phyloP scores from a whole-genome alignment of 148 eudicot species.

The Rhododendron simsii region DNA sequence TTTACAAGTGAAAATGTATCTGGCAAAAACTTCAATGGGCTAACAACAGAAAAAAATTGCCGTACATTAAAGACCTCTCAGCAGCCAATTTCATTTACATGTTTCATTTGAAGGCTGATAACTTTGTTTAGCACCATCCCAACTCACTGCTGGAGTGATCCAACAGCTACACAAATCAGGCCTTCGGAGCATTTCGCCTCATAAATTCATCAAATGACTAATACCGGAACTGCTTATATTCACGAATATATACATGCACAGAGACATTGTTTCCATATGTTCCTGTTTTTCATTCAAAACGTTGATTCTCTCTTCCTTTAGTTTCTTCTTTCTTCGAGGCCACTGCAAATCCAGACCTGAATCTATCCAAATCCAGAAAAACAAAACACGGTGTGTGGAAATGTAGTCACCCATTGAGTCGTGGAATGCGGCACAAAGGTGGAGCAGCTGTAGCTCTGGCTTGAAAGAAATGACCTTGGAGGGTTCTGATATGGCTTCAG shows the following conservation, averaged over 20 bases:
- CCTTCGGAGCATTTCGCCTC: background rate
- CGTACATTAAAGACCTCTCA: background rate
- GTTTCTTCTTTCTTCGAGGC: constrained; percentile 2
- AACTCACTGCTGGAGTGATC: background rate
- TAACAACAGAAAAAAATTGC: background rate
- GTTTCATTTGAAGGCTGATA: background rate
- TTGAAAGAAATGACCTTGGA: constrained; percentile 60
- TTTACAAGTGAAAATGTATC: background rate
- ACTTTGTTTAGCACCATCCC: background rate
- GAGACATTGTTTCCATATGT: background rate
- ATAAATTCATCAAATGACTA: background rate
- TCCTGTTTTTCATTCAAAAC: background rate
- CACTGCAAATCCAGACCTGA: background rate
- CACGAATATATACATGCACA: constrained; percentile 3
- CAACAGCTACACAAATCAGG: background rate
- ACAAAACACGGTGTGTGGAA: constrained; percentile 25
- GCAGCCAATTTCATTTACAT: background rate
- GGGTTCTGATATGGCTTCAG: constrained; percentile 60
- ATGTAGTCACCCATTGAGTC: constrained; percentile 49
- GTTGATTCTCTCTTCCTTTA: background rate
- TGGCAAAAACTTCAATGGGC: background rate
- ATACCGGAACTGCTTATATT: background rate
- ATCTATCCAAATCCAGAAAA: background rate
- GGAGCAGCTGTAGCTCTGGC: constrained; percentile 62
- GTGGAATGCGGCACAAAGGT: constrained; percentile 70